Conservation (phyloP, 2,329 filamentous ascomycete genomes). For the Beauveria sp. region DNA sequence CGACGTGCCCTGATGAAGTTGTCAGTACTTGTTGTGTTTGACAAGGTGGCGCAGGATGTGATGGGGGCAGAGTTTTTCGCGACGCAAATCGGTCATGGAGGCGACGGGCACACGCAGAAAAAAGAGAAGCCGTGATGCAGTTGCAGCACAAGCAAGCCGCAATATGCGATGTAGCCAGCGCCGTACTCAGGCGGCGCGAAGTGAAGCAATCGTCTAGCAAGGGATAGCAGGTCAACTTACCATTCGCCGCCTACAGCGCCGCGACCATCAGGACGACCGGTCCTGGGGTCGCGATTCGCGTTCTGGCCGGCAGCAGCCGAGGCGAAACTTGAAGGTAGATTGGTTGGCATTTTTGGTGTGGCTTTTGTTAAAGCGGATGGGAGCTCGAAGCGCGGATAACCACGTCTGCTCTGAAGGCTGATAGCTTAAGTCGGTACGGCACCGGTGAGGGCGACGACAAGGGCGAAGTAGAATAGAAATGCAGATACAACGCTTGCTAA, state of each 20-base stretch:
- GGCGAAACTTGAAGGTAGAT: conserved; percentile 76
- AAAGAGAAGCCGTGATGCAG: neutral
- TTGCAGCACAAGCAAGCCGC: neutral
- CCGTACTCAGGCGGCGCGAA: neutral
- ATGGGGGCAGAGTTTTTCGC: conserved; percentile 1
- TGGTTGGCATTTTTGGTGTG: conserved; percentile 52
- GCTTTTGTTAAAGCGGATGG: neutral
- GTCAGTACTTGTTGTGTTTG: conserved; percentile 2
- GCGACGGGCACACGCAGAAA: neutral
- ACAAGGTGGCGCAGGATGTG: neutral
- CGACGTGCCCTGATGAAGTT: conserved; percentile 43
- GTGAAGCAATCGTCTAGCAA: conserved; percentile 20
- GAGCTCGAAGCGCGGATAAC: neutral
- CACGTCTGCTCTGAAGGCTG: conserved; percentile 9
- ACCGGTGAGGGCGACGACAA: conserved; percentile 5
- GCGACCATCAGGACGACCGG: conserved; percentile 50
- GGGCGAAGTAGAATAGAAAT: conserved; percentile 9
- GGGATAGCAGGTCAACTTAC: conserved; percentile 41
- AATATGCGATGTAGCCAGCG: neutral
- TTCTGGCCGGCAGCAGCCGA: conserved; percentile 74
- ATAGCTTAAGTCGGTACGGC: conserved; percentile 4
- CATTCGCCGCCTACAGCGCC: conserved; percentile 59
- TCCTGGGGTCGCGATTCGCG: conserved; percentile 50
- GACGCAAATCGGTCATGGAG: conserved; percentile 2
- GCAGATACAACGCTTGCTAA: conserved; percentile 11